Evolutionary conservation across 2,329 filamentous ascomycete species (phyloP).

Genomic region (Ambrosiella cleistominuta): DNA sequence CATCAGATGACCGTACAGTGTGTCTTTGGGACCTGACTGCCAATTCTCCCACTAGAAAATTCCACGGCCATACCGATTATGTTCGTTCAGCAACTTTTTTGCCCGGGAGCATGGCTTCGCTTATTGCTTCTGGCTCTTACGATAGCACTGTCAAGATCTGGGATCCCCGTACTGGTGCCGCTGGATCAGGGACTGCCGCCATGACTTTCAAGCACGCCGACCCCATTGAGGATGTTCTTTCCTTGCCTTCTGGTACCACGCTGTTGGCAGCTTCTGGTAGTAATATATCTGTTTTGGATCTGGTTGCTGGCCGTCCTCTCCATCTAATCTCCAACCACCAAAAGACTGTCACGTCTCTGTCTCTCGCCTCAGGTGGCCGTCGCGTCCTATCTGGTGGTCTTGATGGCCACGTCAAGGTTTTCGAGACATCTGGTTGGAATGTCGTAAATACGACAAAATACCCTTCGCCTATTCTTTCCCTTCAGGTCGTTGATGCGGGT

Average conservation of each 20-base stretch:
- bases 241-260: slow-evolving; percentile 72
- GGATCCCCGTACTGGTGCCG: slow-evolving; percentile 57
- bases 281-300: slow-evolving; percentile 76
- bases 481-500: slow-evolving; percentile 46
- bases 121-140: slow-evolving; percentile 82
- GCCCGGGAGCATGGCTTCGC: slow-evolving; percentile 51
- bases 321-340: slow-evolving; percentile 86
- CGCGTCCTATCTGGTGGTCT: slow-evolving; percentile 75
- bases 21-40: slow-evolving; percentile 84
- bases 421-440: slow-evolving; percentile 87
- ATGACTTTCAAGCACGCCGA: slow-evolving; percentile 94
- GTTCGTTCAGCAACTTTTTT: slow-evolving; percentile 78
- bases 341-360: slow-evolving; percentile 85
- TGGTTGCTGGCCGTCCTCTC: slow-evolving; percentile 76
- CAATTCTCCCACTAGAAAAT: slow-evolving; percentile 56
- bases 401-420: slow-evolving; percentile 93
- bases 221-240: slow-evolving; percentile 73
- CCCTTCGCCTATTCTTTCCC: slow-evolving; percentile 70
- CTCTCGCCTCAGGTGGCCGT: slow-evolving; percentile 61
- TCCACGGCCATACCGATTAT: slow-evolving; percentile 81
- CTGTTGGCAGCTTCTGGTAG: slow-evolving; percentile 73
- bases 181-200: slow-evolving; percentile 38
- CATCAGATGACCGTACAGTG: slow-evolving; percentile 83
- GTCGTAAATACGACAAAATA: slow-evolving; percentile 93
- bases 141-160: slow-evolving; percentile 85